Percentiles rank a stretch among this genome's conserved stretches.
Evolutionary conservation across 78 protist species (phyloP).

Genomic region (Pelomyxa schiedti): DNA sequence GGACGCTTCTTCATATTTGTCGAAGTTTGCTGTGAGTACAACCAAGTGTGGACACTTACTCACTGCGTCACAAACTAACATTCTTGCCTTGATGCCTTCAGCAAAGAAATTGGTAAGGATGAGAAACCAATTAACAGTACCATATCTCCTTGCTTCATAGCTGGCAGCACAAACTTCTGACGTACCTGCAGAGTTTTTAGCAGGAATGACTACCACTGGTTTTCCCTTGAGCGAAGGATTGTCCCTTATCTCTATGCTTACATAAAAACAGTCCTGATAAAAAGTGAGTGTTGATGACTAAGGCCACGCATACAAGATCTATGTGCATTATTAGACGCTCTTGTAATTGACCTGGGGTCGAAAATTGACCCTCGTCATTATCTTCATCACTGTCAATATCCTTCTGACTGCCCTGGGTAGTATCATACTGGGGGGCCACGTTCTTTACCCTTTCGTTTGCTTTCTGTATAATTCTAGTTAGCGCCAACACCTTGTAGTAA

Average conservation of each 20-base stretch:
- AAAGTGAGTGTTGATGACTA: too few species aligned
- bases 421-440: too few species aligned
- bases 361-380: too few species aligned
- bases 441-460: too few species aligned
- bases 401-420: too few species aligned
- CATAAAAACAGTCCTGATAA: conserved; percentile 9
- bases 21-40: background rate
- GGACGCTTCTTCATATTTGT: conserved; percentile 1
- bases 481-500: too few species aligned
- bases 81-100: conserved; percentile 2
- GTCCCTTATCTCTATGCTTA: conserved; percentile 3
- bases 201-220: background rate
- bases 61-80: background rate
- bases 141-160: conserved; percentile 1
- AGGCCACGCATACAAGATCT: too few species aligned
- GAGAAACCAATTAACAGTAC: conserved; percentile 1
- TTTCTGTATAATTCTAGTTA: too few species aligned
- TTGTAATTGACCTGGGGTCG: too few species aligned
- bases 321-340: too few species aligned
- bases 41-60: background rate
- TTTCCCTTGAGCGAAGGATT: background rate
- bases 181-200: background rate
- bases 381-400: too few species aligned
- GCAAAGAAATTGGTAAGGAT: background rate
- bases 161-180: background rate